These are phyloP conservation scores for Fusarium humuli DNA, from an alignment of 2,329 filamentous ascomycete genomes.

Conservation along the genomic window DNA sequence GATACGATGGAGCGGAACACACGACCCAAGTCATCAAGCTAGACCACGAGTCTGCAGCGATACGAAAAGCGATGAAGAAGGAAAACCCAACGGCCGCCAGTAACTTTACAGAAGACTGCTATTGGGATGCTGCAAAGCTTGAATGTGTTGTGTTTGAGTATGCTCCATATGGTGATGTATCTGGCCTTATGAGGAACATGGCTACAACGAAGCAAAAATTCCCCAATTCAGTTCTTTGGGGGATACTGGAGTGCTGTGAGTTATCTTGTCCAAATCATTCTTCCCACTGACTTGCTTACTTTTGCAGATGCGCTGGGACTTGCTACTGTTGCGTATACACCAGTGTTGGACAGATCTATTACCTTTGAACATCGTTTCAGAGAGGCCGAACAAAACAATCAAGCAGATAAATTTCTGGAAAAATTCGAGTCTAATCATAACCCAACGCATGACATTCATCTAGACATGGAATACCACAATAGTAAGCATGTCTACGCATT, in stretches of 20 bases:
- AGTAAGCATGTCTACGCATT: slow-evolving; percentile 31
- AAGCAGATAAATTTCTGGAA: slow-evolving; percentile 8
- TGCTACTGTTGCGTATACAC: slow-evolving; percentile 46
- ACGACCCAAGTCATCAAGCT: slow-evolving; percentile 47
- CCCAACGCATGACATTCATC: slow-evolving; percentile 46
- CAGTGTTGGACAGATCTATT: not conserved
- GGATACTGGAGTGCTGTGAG: slow-evolving; percentile 49
- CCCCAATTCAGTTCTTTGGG: slow-evolving; percentile 44
- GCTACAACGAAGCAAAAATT: slow-evolving; percentile 2
- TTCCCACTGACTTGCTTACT: not conserved
- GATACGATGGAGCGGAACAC: slow-evolving; percentile 46
- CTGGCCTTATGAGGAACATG: slow-evolving; percentile 28
- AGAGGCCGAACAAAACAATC: not conserved
- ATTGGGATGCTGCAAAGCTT: slow-evolving; percentile 1
- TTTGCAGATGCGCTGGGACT: slow-evolving; percentile 46
- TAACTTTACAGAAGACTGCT: not conserved
- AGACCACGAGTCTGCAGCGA: slow-evolving; percentile 10
- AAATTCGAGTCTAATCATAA: slow-evolving; percentile 1
- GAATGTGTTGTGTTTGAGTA: slow-evolving; percentile 46
- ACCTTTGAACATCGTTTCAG: slow-evolving; percentile 34
- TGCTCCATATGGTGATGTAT: slow-evolving; percentile 42
- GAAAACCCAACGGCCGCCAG: not conserved
- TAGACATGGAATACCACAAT: slow-evolving; percentile 49
- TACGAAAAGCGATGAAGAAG: slow-evolving; percentile 13
- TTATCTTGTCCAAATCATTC: not conserved